Evolutionary conservation across 179 eudicot species (phyloP), one percentile per base, ranked within the genome.

Genomic region (Silene coronaria): DNA sequence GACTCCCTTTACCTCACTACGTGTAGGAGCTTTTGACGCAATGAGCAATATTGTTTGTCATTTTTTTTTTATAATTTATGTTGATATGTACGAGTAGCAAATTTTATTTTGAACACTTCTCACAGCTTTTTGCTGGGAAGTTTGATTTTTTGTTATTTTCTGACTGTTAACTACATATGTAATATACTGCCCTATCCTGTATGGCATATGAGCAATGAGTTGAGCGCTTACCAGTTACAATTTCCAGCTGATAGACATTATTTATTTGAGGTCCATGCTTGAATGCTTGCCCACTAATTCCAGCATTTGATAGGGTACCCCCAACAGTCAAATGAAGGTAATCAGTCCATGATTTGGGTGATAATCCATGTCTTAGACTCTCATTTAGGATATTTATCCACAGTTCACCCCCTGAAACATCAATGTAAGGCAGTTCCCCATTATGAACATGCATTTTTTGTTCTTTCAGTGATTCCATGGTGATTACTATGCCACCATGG

Each of bases 401-500:
- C 59, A 88, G 66, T 58, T 84, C 84, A 8, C 88, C 89, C 4
- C 84, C 88, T 17, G 82, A 82, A 74, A 88, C 89, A 67, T 88
- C 88, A 4, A 81, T 84, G 69, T 84, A 88, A 32, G 93, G 91
- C 2, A 21, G 55, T 3, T 78, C 80, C 57, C 88, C 95, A 3
- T 67, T 73, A 21, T 85, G 81, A 46, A 92, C 81, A 69, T 75
- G 82, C 88, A 89, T 91, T 78, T 84, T 76, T 73, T 66, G 84
- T 64, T 78, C 83, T 8, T 80, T 30, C 21, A 95, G 84, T 11
- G 97, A 87, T 65, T 87, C 87, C 99, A 95, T 95, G 71, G 81
- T 86, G 82, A 95, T 85, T 65, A 95, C 91, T 16, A 95, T 84
- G 61, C 99, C 99, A 8, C 80, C 80, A 9, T 77, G 87, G n/a